Conservation (phyloP, 2,329 filamentous ascomycete species). For the Aureobasidium sp. region DNA sequence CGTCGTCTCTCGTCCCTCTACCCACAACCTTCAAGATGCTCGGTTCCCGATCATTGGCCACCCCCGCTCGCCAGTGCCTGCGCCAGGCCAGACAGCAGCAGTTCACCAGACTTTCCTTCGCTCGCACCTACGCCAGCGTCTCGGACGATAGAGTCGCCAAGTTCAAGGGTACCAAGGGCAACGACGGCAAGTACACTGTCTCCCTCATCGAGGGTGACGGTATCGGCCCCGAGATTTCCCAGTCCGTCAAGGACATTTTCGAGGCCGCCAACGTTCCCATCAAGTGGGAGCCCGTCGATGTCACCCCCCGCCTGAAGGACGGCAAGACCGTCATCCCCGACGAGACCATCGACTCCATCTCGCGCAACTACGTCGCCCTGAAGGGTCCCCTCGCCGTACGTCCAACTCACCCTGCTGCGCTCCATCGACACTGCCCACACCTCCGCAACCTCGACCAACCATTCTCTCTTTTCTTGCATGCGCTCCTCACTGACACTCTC, state of each 20-base stretch:
- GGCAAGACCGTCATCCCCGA: slow-evolving; percentile 94
- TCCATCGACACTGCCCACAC: not conserved
- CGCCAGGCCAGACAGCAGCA: slow-evolving; percentile 51
- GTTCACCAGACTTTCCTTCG: slow-evolving; percentile 31
- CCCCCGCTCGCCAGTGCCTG: slow-evolving; percentile 72
- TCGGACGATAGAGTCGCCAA: slow-evolving; percentile 70
- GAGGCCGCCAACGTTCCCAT: slow-evolving; percentile 88
- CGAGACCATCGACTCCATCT: slow-evolving; percentile 85
- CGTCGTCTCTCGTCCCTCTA: slow-evolving; percentile 3
- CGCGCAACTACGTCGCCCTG: slow-evolving; percentile 91
- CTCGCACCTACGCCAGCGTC: slow-evolving; percentile 37
- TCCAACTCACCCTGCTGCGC: slow-evolving; percentile 18
- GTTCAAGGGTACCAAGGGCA: slow-evolving; percentile 85
- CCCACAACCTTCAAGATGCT: slow-evolving; percentile 58
- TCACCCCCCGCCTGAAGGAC: slow-evolving; percentile 86
- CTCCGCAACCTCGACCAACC: not conserved
- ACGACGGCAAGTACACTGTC: slow-evolving; percentile 90
- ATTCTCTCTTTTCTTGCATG: not conserved
- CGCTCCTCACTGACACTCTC: slow-evolving; percentile 5
- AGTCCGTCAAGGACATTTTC: slow-evolving; percentile 99
- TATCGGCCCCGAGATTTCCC: slow-evolving; percentile 94
- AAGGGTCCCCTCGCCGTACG: slow-evolving; percentile 94
- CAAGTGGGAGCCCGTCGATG: slow-evolving; percentile 95
- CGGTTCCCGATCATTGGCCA: slow-evolving; percentile 69
- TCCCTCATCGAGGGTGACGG: slow-evolving; percentile 98